Conservation (phyloP, 352 stramenopile species). For the Phytopythium litorale region DNA sequence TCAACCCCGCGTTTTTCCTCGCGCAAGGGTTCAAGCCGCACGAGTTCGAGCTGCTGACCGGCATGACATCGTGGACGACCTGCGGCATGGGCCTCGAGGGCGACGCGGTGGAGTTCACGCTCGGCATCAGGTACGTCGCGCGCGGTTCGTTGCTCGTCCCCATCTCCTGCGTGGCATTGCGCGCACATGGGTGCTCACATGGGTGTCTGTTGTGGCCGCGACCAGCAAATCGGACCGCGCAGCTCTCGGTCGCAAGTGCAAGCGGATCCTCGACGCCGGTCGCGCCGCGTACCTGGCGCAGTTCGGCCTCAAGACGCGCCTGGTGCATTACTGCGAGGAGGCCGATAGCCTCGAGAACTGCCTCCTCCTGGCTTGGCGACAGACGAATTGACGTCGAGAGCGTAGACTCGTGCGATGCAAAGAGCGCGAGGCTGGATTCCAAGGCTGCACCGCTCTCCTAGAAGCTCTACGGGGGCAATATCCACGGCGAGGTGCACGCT, state of each 20-base stretch:
- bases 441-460: no score
- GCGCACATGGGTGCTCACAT: not conserved
- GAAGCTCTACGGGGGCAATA: not conserved
- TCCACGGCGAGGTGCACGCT: not conserved
- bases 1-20: slow-evolving; percentile 56
- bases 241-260: slow-evolving; percentile 63
- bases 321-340: slow-evolving; percentile 78
- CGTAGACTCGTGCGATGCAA: not conserved
- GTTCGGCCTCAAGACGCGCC: slow-evolving; percentile 49
- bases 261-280: slow-evolving; percentile 70
- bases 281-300: slow-evolving; percentile 52
- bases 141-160: not conserved
- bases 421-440: no score
- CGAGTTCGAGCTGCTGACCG: slow-evolving; percentile 59
- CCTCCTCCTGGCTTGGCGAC: slow-evolving; percentile 60
- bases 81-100: slow-evolving; percentile 67
- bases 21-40: slow-evolving; percentile 44
- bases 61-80: slow-evolving; percentile 79
- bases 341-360: slow-evolving; percentile 81
- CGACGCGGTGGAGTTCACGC: slow-evolving; percentile 58
- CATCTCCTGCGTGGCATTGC: not conserved
- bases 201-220: not conserved
- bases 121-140: slow-evolving; percentile 55
- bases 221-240: slow-evolving; percentile 62
- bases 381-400: not conserved